Evolutionary conservation across 352 stramenopile genomes (phyloP), one percentile per base, ranked within the genome.

Genomic region (Phytophthora fragariae): DNA sequence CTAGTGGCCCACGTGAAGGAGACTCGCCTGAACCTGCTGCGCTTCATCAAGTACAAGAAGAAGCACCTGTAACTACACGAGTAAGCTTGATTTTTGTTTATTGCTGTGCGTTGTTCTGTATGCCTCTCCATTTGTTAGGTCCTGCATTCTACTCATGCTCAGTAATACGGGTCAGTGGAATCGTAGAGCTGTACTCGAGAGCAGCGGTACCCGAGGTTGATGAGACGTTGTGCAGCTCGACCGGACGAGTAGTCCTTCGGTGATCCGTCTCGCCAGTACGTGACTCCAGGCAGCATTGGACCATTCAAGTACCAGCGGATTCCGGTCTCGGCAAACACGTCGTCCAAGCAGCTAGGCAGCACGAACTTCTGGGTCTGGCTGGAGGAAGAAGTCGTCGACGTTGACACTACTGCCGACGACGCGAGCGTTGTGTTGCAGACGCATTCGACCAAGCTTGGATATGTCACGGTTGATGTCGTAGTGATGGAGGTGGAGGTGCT

Each of bases 21-120:
- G 75, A 95, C 89, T 31, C 87, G 89, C 7, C 69, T 96, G 55
- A 97, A 97, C 80, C 83, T 97, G 68, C 72, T 88, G 59, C 89
- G 90, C 49, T 97, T 97, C 68, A 92, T 97, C 77, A 97, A 97
- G 86, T 97, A 97, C 86, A 97, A 97, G 84, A 96, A 96, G 82
- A 92, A 88, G 73, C 86, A 94, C 64, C 57, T 93, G 80, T 92
- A 81, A 87, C 70, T 50, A 50, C 67, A 72, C 50, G 37, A 56
- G 57, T 65, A 75, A 76, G 66, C 41, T 50, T 61, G 57, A 49
- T 57, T 58, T 62, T 70, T 56, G 57, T 76, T 77, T 68, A 61
- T 69, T 57, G 41, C 62, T 56, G 37, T 17, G 39, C 37, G 37
- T 62, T 46, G 37, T 46, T 14, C 11, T 57, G 60, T 52, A 31